Evolutionary conservation across 176 grass and related monocot genomes (phyloP).

Genomic region (Neostapfia colusana): DNA sequence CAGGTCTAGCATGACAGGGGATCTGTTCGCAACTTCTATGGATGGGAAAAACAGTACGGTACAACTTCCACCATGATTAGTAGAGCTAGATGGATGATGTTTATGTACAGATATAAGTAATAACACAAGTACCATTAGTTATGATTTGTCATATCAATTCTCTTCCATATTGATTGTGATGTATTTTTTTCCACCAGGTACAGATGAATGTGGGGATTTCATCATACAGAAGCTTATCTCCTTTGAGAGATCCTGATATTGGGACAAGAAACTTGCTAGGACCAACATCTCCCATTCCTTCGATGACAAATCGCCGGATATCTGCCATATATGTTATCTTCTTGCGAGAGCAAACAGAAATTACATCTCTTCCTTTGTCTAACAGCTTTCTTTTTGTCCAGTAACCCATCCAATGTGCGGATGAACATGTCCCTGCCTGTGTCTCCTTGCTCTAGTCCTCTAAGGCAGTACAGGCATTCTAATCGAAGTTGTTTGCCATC

Average conservation of each 20-base stretch:
- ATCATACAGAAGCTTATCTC: slow-evolving; percentile 75
- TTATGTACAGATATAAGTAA: background rate
- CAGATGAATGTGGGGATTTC: slow-evolving; percentile 42
- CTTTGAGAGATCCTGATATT: slow-evolving; percentile 56
- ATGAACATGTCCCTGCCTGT: slow-evolving; percentile 85
- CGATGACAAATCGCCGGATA: slow-evolving; percentile 39
- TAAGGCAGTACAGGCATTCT: slow-evolving; percentile 58
- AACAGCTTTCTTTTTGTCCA: slow-evolving; percentile 34
- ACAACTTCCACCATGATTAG: background rate
- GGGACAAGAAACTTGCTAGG: slow-evolving; percentile 36
- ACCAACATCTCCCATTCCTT: slow-evolving; percentile 50
- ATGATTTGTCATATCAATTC: background rate
- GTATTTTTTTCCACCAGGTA: slow-evolving; percentile 30
- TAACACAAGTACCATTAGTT: background rate
- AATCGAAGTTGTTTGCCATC: slow-evolving; percentile 90
- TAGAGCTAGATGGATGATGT: slow-evolving; percentile 11
- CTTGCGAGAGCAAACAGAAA: background rate
- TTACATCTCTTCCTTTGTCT: slow-evolving; percentile 23
- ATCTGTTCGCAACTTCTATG: slow-evolving; percentile 26
- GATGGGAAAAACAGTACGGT: slow-evolving; percentile 46
- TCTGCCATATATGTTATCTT: slow-evolving; percentile 48
- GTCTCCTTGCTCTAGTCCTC: slow-evolving; percentile 80
- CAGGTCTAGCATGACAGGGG: slow-evolving; percentile 51
- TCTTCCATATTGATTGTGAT: background rate
- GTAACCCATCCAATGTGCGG: slow-evolving; percentile 48